Percentiles rank a stretch among this genome's conserved stretches.
phyloP scores from a whole-genome alignment of 169 alveolate genomes.

The Plasmodium gallinaceum region DNA sequence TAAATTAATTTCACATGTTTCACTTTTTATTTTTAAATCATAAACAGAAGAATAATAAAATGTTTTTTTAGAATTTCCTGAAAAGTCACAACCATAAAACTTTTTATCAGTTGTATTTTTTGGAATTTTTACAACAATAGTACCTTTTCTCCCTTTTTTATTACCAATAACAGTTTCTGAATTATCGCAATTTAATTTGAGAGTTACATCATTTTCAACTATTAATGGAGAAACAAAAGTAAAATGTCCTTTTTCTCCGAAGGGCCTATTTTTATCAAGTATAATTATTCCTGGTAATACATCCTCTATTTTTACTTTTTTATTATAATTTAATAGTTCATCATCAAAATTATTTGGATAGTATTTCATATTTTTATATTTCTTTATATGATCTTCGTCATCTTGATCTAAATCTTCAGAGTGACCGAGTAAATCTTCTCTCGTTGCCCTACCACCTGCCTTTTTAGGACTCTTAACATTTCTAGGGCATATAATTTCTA shows the following conservation, averaged over 20 bases:
- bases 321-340: slow-evolving; percentile 20
- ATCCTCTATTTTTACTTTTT: slow-evolving; percentile 40
- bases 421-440: neutral
- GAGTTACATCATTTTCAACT: slow-evolving; percentile 23
- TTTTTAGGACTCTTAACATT: neutral
- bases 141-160: slow-evolving; percentile 48
- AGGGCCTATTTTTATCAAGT: slow-evolving; percentile 23
- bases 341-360: slow-evolving; percentile 36
- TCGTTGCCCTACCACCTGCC: neutral
- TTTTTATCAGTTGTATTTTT: slow-evolving; percentile 16
- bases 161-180: slow-evolving; percentile 12
- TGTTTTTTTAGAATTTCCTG: slow-evolving; percentile 41
- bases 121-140: slow-evolving; percentile 9
- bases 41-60: slow-evolving; percentile 22
- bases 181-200: slow-evolving; percentile 55
- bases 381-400: slow-evolving; percentile 18
- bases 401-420: no score
- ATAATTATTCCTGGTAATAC: slow-evolving; percentile 61
- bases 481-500: slow-evolving; percentile 48
- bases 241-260: slow-evolving; percentile 41
- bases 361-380: slow-evolving; percentile 48
- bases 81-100: slow-evolving; percentile 58
- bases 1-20: slow-evolving; percentile 31
- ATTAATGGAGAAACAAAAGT: slow-evolving; percentile 51
- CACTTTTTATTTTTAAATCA: slow-evolving; percentile 4